A percentile compares a stretch with the other conserved stretches of the same genome.
These are phyloP conservation scores for Mycena venus DNA, from an alignment of 768 basidiomycete species.

Conservation along the genomic window DNA sequence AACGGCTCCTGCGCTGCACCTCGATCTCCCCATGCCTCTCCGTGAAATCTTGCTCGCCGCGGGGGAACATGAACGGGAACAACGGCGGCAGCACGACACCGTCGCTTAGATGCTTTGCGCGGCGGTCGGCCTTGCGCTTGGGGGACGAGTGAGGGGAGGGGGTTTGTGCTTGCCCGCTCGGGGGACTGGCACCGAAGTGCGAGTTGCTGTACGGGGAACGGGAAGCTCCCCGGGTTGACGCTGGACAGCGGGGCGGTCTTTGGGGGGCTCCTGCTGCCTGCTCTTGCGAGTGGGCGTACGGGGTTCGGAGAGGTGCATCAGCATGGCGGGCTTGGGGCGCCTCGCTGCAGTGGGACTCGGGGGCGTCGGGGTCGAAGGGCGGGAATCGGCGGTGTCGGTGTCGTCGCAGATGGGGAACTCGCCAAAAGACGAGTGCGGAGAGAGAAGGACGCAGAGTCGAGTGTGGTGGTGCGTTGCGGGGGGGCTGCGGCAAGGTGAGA, in stretches of 20 bases:
- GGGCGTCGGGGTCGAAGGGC: neutral
- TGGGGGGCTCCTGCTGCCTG: conserved; percentile 55
- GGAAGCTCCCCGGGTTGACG: conserved; percentile 44
- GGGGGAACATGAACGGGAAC: conserved; percentile 69
- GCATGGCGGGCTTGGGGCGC: conserved; percentile 53
- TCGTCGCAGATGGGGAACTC: conserved; percentile 83
- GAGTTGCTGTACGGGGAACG: too few relatives aligned
- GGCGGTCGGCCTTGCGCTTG: conserved; percentile 46
- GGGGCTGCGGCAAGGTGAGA: conserved; percentile 22
- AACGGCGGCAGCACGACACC: conserved; percentile 64
- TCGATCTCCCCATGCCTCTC: neutral
- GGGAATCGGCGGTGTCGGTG: conserved; percentile 56
- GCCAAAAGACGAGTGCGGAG: conserved; percentile 37
- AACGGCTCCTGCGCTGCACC: neutral
- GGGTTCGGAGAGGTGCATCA: conserved; percentile 29
- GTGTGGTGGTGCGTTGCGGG: conserved; percentile 50
- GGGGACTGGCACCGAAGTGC: too few relatives aligned
- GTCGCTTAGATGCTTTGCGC: conserved; percentile 69
- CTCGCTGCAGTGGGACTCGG: conserved; percentile 56
- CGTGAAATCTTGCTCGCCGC: neutral
- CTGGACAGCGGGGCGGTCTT: conserved; percentile 66
- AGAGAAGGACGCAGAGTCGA: conserved; percentile 24
- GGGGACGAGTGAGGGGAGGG: conserved; percentile 23
- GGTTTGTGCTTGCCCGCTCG: too few relatives aligned
- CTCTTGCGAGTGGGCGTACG: conserved; percentile 25